Evolutionary conservation across 2,329 filamentous ascomycete species (phyloP).

Genomic region (Meredithiella fracta): DNA sequence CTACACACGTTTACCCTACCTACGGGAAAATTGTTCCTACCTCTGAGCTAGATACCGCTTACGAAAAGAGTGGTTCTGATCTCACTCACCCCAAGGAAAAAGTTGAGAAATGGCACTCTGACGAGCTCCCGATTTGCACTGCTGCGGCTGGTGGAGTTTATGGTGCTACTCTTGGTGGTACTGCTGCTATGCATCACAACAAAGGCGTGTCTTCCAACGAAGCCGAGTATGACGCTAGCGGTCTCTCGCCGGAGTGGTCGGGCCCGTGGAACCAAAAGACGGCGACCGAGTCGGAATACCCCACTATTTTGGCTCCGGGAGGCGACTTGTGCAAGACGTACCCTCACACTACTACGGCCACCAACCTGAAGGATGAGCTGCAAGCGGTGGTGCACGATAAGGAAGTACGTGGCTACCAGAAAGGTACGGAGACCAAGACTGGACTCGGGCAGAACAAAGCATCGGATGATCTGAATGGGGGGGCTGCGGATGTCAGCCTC

Average conservation of each 20-base stretch:
- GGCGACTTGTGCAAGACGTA: neutral
- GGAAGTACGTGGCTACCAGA: neutral
- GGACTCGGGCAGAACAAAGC: neutral
- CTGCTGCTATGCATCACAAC: neutral
- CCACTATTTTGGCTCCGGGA: neutral
- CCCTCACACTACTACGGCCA: neutral
- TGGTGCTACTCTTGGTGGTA: neutral
- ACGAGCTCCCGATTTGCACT: neutral
- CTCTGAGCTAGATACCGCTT: neutral
- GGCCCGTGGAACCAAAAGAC: constrained; percentile 11
- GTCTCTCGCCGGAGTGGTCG: constrained; percentile 13
- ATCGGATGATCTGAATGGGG: neutral
- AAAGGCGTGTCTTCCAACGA: too few relatives aligned
- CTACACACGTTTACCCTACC: constrained; percentile 2
- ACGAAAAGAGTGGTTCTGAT: constrained; percentile 8
- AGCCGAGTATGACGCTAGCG: neutral
- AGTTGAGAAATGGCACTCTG: too few relatives aligned
- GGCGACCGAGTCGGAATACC: neutral
- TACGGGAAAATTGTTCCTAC: neutral
- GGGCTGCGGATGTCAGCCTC: neutral
- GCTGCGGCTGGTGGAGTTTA: constrained; percentile 1
- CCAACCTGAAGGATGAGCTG: constrained; percentile 13
- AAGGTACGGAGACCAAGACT: constrained; percentile 2
- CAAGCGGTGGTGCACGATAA: constrained; percentile 11
- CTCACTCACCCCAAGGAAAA: constrained; percentile 10